Evolutionary conservation across 495 filamentous ascomycete genomes (phyloP).

Genomic region (Aspergillus cavernicola): DNA sequence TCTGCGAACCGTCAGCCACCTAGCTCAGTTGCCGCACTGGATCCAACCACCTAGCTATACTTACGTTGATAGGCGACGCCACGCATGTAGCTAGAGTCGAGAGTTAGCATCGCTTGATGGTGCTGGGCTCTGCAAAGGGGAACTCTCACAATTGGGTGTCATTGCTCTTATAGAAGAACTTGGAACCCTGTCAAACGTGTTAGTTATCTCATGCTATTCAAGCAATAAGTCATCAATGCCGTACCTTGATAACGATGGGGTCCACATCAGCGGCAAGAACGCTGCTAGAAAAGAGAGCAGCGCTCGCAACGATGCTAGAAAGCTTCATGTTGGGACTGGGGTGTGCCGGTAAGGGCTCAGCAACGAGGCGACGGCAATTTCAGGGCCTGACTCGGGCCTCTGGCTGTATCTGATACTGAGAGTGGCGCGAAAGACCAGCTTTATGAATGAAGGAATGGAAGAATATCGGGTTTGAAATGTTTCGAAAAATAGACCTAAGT

Average conservation of each 20-base stretch:
- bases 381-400: not conserved
- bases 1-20: conserved; percentile 27
- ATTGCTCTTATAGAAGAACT: conserved; percentile 74
- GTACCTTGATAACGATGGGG: conserved; percentile 65
- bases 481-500: not conserved
- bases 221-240: not conserved
- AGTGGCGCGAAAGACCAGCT: conserved; percentile 2
- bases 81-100: conserved; percentile 58
- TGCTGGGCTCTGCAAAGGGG: not conserved
- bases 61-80: conserved; percentile 81
- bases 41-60: conserved; percentile 9
- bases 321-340: conserved; percentile 21
- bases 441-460: conserved; percentile 2
- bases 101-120: not conserved
- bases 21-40: not conserved
- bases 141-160: conserved; percentile 68
- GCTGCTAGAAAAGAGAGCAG: conserved; percentile 21
- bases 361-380: not conserved
- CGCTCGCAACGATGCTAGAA: conserved; percentile 19
- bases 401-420: not conserved
- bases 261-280: conserved; percentile 33
- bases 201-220: conserved; percentile 1
- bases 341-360: not conserved
- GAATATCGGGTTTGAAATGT: not conserved
- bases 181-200: conserved; percentile 49